Percentiles rank a stretch among this genome's conserved stretches.
These are phyloP conservation scores for Penicillium sumatraense DNA, from an alignment of 2,329 filamentous ascomycete species.

Conservation along the genomic window DNA sequence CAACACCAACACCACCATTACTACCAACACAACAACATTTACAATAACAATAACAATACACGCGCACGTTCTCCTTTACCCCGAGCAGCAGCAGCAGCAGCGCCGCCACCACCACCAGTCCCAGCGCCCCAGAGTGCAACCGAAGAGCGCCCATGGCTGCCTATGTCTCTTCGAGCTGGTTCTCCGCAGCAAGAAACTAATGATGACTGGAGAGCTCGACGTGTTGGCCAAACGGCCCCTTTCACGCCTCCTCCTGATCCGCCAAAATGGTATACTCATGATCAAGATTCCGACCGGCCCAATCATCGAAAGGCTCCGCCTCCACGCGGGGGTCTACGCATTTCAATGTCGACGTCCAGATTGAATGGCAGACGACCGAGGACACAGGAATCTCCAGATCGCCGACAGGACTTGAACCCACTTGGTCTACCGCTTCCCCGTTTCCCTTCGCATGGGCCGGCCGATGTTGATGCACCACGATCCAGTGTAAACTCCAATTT, in stretches of 20 bases:
- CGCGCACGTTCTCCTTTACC: slow-evolving; percentile 30
- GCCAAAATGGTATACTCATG: slow-evolving; percentile 22
- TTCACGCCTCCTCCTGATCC: slow-evolving; percentile 26
- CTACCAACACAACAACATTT: too few species aligned
- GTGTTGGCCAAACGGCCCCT: slow-evolving; percentile 26
- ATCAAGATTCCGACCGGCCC: slow-evolving; percentile 30
- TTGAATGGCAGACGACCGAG: slow-evolving; percentile 35
- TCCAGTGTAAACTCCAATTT: slow-evolving; percentile 65
- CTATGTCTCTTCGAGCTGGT: slow-evolving; percentile 21
- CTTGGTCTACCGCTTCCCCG: slow-evolving; percentile 35
- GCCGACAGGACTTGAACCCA: slow-evolving; percentile 26
- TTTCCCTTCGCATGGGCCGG: slow-evolving; percentile 34
- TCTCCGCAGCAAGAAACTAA: slow-evolving; percentile 18
- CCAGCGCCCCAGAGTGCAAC: slow-evolving; percentile 2
- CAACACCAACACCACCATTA: too few species aligned
- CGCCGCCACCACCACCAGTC: too few species aligned
- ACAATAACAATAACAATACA: too few species aligned
- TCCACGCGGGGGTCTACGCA: slow-evolving; percentile 34
- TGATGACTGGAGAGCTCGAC: slow-evolving; percentile 21
- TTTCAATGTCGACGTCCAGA: slow-evolving; percentile 43
- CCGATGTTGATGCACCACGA: slow-evolving; percentile 49
- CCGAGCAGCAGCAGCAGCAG: neutral
- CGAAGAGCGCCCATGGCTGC: slow-evolving; percentile 24
- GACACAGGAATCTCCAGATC: slow-evolving; percentile 31
- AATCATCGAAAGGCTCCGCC: slow-evolving; percentile 32